Evolutionary conservation across 176 grass and related monocot species (phyloP), one percentile per base, ranked within the genome.

Genomic region (Tillandsia fasciculata): DNA sequence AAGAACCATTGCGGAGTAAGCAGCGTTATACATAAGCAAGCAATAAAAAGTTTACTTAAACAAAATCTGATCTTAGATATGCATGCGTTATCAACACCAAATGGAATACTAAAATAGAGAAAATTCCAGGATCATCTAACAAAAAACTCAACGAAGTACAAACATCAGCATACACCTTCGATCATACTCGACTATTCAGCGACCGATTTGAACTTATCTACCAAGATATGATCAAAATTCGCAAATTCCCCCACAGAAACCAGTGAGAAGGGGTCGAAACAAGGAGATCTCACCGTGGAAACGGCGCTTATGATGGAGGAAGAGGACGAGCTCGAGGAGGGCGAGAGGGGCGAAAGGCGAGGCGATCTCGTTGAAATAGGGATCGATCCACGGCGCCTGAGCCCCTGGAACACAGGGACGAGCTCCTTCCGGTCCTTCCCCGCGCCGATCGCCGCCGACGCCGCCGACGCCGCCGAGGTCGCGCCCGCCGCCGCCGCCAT

Each of bases 241-340:
- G 63, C 2, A 74, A 67, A 13, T 13, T 47, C 0, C 15, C 11
- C 22, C 1, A 1, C 3, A 12, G 53, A 53, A n/a, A 17, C n/a
- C 12, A 42, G 33, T 7, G 33, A 42, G 33, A 42, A 7, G 33
- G 3, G 33, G 33, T 42, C 33, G 10, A 78, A 78, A 9, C 10
- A 64, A 1, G 12, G 24, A 48, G 33, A 42, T 42, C 78, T 87
- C 78, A 91, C 84, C 71, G 71, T 51, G 18, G 83, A 79, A 0
- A 91, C 74, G 51, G 83, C 84, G 67, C 80, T 84, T 52, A 84
- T 72, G 63, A 81, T 48, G 20, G 77, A 75, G 13, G 64, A 64
- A 53, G 80, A 68, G 2, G 64, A 12, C 18, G 72, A 75, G 50
- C 23, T 11, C 63, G 53, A n/a, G 1, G 74, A 9, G 3, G 76